phyloP scores from a whole-genome alignment of 2,329 filamentous ascomycete genomes.

The Paecilomyces variotii region DNA sequence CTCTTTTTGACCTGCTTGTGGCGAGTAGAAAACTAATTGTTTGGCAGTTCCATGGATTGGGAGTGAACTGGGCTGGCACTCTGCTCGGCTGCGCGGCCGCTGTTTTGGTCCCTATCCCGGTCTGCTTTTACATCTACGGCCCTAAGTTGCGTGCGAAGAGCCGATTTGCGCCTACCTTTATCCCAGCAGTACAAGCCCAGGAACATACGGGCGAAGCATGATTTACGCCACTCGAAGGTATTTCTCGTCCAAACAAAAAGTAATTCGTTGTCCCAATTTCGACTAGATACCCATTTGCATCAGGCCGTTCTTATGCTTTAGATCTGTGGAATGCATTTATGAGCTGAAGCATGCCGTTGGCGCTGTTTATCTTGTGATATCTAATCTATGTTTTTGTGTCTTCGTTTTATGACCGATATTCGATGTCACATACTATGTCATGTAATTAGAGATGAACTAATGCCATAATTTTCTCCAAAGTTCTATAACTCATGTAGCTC shows the following conservation, averaged over 20 bases:
- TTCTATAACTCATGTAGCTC: too few relatives aligned
- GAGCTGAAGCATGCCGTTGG: background rate
- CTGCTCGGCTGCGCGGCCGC: conserved; percentile 29
- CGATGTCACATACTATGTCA: background rate
- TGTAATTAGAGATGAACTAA: background rate
- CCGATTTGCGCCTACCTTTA: conserved; percentile 25
- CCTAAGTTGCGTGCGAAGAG: conserved; percentile 23
- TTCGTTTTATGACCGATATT: background rate
- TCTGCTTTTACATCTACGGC: conserved; percentile 29
- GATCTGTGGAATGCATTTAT: background rate
- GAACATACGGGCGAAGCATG: conserved; percentile 4
- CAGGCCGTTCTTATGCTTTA: background rate
- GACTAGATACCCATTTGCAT: background rate
- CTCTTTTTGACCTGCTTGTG: background rate
- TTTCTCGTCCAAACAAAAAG: background rate
- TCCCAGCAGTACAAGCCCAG: conserved; percentile 8
- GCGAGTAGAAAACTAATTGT: background rate
- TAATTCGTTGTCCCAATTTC: background rate
- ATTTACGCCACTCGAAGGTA: background rate
- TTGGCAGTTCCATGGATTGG: conserved; percentile 13
- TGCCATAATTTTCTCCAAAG: too few relatives aligned
- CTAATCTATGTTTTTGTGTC: background rate
- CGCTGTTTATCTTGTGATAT: background rate
- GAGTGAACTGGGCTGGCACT: conserved; percentile 27
- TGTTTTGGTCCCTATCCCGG: conserved; percentile 29